phyloP scores from a whole-genome alignment of 2,329 filamentous ascomycete genomes.

The Fusarium bulbicola region DNA sequence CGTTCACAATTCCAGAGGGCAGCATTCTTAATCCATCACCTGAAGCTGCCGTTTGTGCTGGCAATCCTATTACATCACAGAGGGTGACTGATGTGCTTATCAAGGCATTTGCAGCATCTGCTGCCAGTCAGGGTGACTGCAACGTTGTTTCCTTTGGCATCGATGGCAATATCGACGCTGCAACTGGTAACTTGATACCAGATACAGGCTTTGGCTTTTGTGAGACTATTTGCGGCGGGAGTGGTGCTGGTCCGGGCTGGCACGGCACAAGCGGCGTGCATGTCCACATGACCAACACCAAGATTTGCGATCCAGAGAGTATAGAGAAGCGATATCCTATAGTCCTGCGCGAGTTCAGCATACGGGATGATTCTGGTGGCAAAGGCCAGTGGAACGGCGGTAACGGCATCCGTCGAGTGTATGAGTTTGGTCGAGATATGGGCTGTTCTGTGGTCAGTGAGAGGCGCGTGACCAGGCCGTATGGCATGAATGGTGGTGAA shows the following conservation, averaged over 20 bases:
- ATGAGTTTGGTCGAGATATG: too few relatives aligned
- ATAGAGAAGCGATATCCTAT: not conserved
- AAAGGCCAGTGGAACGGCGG: not conserved
- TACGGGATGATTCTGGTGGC: not conserved
- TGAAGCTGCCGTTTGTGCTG: constrained; percentile 80
- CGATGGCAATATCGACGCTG: not conserved
- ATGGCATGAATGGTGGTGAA: too few relatives aligned
- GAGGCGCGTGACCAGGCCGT: too few relatives aligned
- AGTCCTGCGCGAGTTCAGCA: not conserved
- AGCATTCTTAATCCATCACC: constrained; percentile 78
- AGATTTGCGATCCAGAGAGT: not conserved
- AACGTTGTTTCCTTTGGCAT: not conserved
- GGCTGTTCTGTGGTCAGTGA: too few relatives aligned
- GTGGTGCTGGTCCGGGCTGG: not conserved
- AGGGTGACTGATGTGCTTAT: constrained; percentile 50
- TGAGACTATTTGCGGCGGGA: too few relatives aligned
- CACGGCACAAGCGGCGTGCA: not conserved
- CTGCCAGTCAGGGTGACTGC: constrained; percentile 59
- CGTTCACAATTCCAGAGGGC: constrained; percentile 74
- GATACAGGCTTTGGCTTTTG: not conserved
- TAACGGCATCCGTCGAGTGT: too few relatives aligned
- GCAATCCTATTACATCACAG: constrained; percentile 65
- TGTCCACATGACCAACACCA: not conserved
- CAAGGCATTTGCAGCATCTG: constrained; percentile 80
- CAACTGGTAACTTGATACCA: not conserved